phyloP scores from a whole-genome alignment of 257 asterid species.

The Solanum gandarillasii region DNA sequence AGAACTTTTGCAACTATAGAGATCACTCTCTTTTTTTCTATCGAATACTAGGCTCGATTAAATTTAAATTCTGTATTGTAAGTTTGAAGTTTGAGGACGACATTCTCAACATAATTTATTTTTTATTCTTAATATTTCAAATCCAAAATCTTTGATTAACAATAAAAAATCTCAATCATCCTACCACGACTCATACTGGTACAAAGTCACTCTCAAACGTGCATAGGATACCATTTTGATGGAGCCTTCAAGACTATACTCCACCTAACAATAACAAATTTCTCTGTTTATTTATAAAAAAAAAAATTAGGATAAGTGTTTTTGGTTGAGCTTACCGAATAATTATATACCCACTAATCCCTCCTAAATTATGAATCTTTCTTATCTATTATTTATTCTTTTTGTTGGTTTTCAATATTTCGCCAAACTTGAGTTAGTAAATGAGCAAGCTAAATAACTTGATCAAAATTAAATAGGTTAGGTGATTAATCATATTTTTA shows the following conservation, averaged over 20 bases:
- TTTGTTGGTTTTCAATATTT: not conserved
- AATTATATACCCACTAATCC: not conserved
- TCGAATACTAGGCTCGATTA: not conserved
- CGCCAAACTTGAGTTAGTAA: not conserved
- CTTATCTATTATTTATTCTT: not conserved
- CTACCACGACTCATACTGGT: rapidly evolving
- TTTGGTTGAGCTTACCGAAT: conserved; percentile 20
- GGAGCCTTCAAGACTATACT: conserved; percentile 19
- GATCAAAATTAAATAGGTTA: not conserved
- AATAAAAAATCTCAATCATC: not conserved
- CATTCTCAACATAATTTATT: not conserved
- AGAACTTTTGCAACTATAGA: not conserved
- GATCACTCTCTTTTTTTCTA: not conserved
- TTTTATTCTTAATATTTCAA: not conserved
- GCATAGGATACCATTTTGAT: conserved; percentile 42
- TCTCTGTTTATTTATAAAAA: not conserved
- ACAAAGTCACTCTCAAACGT: not conserved
- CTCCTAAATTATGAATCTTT: conserved; percentile 9
- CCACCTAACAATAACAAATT: conserved; percentile 17
- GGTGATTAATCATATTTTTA: not conserved
- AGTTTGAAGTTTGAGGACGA: not conserved
- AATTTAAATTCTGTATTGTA: not conserved
- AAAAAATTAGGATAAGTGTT: not conserved
- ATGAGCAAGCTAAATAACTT: not conserved
- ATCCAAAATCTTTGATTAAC: not conserved